Evolutionary conservation across 2,329 filamentous ascomycete genomes (phyloP).

Genomic region (Fusarium falciforme): DNA sequence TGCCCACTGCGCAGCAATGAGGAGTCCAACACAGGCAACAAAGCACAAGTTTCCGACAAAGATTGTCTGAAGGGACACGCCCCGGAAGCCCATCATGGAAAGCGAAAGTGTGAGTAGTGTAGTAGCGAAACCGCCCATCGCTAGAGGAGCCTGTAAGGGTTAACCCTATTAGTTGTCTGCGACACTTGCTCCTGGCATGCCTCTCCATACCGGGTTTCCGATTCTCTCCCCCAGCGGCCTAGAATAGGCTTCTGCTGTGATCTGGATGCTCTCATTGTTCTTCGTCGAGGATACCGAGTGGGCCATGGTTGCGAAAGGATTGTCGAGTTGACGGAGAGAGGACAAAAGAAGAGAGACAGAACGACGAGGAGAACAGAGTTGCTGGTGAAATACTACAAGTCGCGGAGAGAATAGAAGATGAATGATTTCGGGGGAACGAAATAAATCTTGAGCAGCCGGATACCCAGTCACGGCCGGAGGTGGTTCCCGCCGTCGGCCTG

Average conservation of each 20-base stretch:
- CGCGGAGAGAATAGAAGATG: background rate
- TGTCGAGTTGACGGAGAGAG: background rate
- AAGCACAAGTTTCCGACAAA: slow-evolving; percentile 45
- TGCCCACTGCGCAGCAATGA: slow-evolving; percentile 44
- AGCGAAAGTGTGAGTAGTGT: slow-evolving; percentile 40
- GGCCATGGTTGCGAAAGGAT: background rate
- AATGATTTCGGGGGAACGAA: background rate
- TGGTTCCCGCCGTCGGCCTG: background rate
- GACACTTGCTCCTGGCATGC: background rate
- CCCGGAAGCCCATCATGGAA: slow-evolving; percentile 44
- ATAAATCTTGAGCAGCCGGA: background rate
- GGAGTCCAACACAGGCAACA: slow-evolving; percentile 39
- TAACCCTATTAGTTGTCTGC: background rate
- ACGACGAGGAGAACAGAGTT: background rate
- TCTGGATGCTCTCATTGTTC: background rate
- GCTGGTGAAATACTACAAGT: background rate
- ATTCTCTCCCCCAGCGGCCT: slow-evolving; percentile 5
- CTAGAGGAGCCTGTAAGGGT: slow-evolving; percentile 25
- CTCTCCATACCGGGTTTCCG: slow-evolving; percentile 17
- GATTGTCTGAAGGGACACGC: slow-evolving; percentile 37
- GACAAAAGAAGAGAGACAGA: background rate
- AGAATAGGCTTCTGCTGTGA: background rate
- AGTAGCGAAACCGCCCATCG: slow-evolving; percentile 45
- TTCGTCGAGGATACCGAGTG: slow-evolving; percentile 9
- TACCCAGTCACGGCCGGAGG: background rate